Percentiles rank a stretch among this genome's conserved stretches.
Evolutionary conservation across 768 basidiomycete species (phyloP).

Genomic region (Russula virescens): DNA sequence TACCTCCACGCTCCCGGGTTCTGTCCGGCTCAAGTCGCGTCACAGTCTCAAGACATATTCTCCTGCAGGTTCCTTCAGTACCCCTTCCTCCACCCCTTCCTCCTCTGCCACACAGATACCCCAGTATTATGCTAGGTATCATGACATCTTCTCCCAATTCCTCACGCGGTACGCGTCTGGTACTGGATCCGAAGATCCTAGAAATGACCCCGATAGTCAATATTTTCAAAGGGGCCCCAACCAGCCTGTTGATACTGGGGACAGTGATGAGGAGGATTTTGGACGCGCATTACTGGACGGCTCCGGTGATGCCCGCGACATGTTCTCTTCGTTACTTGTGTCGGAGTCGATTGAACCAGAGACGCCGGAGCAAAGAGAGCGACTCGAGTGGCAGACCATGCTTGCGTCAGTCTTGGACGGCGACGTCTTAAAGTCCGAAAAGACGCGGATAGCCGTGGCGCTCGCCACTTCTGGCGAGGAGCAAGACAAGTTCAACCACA

Average conservation of each 20-base stretch:
- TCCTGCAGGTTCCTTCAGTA: conserved; percentile 26
- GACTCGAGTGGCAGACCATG: conserved; percentile 95
- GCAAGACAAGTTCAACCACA: conserved; percentile 58
- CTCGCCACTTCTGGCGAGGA: conserved; percentile 65
- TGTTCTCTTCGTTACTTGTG: conserved; percentile 50
- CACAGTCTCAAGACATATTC: conserved; percentile 22
- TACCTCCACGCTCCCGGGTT: conserved; percentile 20
- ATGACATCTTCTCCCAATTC: conserved; percentile 76
- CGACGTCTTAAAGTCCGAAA: conserved; percentile 93
- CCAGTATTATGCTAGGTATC: conserved; percentile 36
- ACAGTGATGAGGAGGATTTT: conserved; percentile 72
- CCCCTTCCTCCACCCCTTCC: conserved; percentile 28
- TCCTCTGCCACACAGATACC: conserved; percentile 29
- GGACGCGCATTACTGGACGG: conserved; percentile 38
- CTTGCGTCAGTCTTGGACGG: conserved; percentile 89
- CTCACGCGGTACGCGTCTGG: conserved; percentile 68
- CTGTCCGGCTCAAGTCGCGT: conserved; percentile 26
- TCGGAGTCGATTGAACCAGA: conserved; percentile 60
- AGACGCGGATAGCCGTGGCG: conserved; percentile 81
- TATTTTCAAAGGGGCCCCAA: conserved; percentile 72
- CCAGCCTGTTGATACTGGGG: conserved; percentile 60
- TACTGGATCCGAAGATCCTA: conserved; percentile 55
- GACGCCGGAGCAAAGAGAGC: conserved; percentile 68
- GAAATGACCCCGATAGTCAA: conserved; percentile 78
- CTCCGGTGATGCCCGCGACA: conserved; percentile 44